Conservation (phyloP, 1,284 basidiomycete genomes). For the Tremellales sp. region DNA sequence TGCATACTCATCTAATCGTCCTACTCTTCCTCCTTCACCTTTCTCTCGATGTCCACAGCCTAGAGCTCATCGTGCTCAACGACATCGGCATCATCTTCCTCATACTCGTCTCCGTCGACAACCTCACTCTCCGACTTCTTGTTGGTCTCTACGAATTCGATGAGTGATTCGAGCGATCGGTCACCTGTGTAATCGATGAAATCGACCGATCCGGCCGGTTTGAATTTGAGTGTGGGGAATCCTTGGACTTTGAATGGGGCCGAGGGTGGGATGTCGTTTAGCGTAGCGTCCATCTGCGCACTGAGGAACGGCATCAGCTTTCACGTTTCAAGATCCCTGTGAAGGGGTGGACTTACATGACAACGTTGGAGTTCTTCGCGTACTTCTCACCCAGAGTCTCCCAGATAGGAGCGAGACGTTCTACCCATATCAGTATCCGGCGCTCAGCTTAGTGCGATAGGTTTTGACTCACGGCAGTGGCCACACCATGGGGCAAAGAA, state of each 20-base stretch:
- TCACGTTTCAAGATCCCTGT: not conserved
- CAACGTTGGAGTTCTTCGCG: constrained; percentile 69
- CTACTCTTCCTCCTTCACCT: too few relatives aligned
- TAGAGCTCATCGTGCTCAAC: constrained; percentile 46
- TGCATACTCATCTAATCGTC: too few relatives aligned
- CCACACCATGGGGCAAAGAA: constrained; percentile 93
- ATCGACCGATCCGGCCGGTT: constrained; percentile 75
- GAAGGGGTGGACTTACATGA: constrained; percentile 60
- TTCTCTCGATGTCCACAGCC: too few relatives aligned
- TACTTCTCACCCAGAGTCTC: constrained; percentile 86
- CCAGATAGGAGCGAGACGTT: constrained; percentile 85
- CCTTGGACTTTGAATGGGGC: constrained; percentile 73
- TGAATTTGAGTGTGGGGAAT: constrained; percentile 98
- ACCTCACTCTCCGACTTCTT: constrained; percentile 56
- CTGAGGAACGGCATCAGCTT: constrained; percentile 47
- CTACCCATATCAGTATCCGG: constrained; percentile 15
- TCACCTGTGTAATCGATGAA: constrained; percentile 94
- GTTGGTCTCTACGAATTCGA: constrained; percentile 77
- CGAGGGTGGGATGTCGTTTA: constrained; percentile 89
- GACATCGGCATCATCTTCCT: constrained; percentile 28
- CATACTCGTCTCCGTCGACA: constrained; percentile 14
- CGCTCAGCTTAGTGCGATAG: constrained; percentile 20
- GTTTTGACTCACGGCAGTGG: constrained; percentile 45
- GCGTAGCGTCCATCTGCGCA: constrained; percentile 93
- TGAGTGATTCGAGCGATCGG: constrained; percentile 75